Evolutionary conservation across 2,329 filamentous ascomycete genomes (phyloP).

Genomic region (Phialophora tarda): DNA sequence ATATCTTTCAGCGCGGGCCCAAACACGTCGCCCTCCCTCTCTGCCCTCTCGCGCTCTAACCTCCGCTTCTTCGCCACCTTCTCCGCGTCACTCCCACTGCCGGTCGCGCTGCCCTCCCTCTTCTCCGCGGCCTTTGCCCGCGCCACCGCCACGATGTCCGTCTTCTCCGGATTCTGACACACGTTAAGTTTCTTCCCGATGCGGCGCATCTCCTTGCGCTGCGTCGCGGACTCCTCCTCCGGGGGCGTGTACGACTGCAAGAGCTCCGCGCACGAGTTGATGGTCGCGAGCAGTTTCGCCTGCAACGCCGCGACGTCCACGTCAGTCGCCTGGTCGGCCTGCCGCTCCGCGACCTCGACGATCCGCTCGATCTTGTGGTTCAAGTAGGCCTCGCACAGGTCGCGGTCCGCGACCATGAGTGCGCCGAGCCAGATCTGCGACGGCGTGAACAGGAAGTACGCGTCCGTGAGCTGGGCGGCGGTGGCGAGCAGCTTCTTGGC

Average conservation of each 20-base stretch:
- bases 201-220: slow-evolving; percentile 51
- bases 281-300: slow-evolving; percentile 44
- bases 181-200: slow-evolving; percentile 58
- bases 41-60: slow-evolving; percentile 40
- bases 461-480: slow-evolving; percentile 84
- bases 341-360: neutral
- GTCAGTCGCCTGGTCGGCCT: neutral
- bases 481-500: slow-evolving; percentile 77
- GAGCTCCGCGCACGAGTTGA: slow-evolving; percentile 48
- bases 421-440: slow-evolving; percentile 91
- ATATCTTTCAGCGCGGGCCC: slow-evolving; percentile 40
- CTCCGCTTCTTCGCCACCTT: slow-evolving; percentile 43
- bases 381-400: slow-evolving; percentile 53
- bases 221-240: slow-evolving; percentile 45
- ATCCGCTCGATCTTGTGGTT: slow-evolving; percentile 50
- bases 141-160: slow-evolving; percentile 47
- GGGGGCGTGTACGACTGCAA: slow-evolving; percentile 49
- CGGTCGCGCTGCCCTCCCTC: slow-evolving; percentile 43
- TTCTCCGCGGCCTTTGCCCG: slow-evolving; percentile 47
- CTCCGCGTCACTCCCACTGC: slow-evolving; percentile 40
- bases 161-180: slow-evolving; percentile 57
- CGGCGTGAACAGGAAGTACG: slow-evolving; percentile 95
- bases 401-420: slow-evolving; percentile 72
- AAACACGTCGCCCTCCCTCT: slow-evolving; percentile 44
- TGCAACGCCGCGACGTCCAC: slow-evolving; percentile 12